Conservation (phyloP, 169 alveolate species). For the Cryptosporidium canis region DNA sequence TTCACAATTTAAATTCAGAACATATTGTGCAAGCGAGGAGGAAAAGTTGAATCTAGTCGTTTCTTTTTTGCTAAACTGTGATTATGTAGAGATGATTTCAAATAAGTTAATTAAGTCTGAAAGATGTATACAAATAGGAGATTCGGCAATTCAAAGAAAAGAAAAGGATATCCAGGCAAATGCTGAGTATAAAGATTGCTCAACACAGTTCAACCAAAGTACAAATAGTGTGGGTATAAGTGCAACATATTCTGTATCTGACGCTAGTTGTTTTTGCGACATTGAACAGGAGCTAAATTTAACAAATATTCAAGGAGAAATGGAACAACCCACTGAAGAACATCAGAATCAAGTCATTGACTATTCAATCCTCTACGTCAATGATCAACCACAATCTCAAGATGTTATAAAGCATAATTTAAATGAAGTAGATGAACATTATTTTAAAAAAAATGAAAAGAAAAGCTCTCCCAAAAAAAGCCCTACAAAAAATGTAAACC, state of each 20-base stretch:
- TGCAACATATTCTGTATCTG: constrained; percentile 17
- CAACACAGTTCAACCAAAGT: background rate
- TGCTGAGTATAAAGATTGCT: constrained; percentile 23
- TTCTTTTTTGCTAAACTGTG: constrained; percentile 48
- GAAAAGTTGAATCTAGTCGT: constrained; percentile 58
- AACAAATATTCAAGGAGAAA: background rate
- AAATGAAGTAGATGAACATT: background rate
- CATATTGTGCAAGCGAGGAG: constrained; percentile 35
- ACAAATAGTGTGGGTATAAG: constrained; percentile 6
- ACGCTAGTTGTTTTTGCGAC: constrained; percentile 36
- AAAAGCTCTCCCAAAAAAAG: background rate
- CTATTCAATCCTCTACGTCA: background rate
- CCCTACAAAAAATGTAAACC: background rate
- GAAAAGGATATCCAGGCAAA: constrained; percentile 18
- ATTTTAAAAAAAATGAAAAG: background rate
- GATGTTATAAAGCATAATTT: background rate
- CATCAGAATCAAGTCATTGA: constrained; percentile 9
- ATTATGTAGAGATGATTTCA: background rate
- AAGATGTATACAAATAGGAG: constrained; percentile 49
- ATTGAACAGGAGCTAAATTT: constrained; percentile 2
- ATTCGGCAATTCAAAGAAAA: constrained; percentile 64
- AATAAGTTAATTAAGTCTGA: constrained; percentile 29
- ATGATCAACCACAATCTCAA: background rate
- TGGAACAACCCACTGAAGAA: background rate
- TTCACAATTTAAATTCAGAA: constrained; percentile 55